phyloP scores from a whole-genome alignment of 2,329 filamentous ascomycete genomes.

The Neospermospora avenae region DNA sequence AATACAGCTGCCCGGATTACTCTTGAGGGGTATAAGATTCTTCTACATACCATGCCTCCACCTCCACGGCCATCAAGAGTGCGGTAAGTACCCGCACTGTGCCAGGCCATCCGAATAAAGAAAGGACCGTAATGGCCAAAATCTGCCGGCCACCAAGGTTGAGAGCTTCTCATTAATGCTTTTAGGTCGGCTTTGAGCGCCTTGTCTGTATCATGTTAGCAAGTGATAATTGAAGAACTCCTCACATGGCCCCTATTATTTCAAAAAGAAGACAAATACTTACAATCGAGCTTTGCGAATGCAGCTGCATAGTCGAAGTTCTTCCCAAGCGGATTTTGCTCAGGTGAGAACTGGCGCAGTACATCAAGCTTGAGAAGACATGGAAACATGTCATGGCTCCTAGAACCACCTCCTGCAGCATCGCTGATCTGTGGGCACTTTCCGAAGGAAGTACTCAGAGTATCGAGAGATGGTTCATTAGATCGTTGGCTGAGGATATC shows the following conservation, averaged over 20 bases:
- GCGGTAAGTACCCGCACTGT: constrained; percentile 59
- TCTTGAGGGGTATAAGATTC: background rate
- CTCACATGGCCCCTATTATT: too few species aligned
- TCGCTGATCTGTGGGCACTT: constrained; percentile 26
- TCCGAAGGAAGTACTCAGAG: constrained; percentile 24
- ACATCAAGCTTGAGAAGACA: constrained; percentile 53
- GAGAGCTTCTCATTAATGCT: constrained; percentile 55
- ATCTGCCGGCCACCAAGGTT: constrained; percentile 61
- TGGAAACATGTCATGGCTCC: constrained; percentile 57
- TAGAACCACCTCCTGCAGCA: constrained; percentile 46
- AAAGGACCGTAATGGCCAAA: constrained; percentile 59
- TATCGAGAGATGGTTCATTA: constrained; percentile 21
- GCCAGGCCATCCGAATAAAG: constrained; percentile 61
- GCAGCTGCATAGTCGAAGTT: constrained; percentile 56
- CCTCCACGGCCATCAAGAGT: constrained; percentile 57
- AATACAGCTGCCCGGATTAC: background rate
- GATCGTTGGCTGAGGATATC: constrained; percentile 16
- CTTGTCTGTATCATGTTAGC: constrained; percentile 18
- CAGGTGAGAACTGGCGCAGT: constrained; percentile 53
- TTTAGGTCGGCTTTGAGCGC: constrained; percentile 56
- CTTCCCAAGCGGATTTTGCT: constrained; percentile 48
- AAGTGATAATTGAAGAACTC: too few species aligned
- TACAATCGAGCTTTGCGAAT: constrained; percentile 58
- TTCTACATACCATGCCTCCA: constrained; percentile 42
- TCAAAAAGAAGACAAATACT: too few species aligned